Evolutionary conservation across 139 green algal genomes (phyloP), one percentile per base, ranked within the genome.

Genomic region (Haematococcus lacustris): DNA sequence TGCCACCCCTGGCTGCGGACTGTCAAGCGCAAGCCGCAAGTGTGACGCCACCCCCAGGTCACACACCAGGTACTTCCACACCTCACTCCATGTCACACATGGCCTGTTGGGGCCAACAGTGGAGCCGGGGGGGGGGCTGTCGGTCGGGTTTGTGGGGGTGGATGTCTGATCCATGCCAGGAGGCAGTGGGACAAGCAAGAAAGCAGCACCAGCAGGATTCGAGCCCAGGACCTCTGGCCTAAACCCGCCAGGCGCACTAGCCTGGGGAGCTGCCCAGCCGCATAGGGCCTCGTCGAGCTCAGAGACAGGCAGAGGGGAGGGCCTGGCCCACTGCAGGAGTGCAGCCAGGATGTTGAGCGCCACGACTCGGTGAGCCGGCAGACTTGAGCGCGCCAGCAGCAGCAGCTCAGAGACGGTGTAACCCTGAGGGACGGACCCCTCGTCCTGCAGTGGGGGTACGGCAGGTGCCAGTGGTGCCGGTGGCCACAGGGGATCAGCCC

Each of bases 1-100:
- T 38, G 77, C 51, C 34, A 90, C 88, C 0, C 68, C 59, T 0
- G 57, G 33, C 9, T 73, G 68, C 0, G 72, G 57, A 51, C 92
- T 83, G 41, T 93, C 87, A 30, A 93, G 78, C 2, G 83, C 84
- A 9, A 86, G 70, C 1, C 87, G 82, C 38, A 89, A 73, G 63
- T 87, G 73, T 26, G 81, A 26, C 4, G 69, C 77, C 37, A 83
- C 71, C 0, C 87, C 73, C 17, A 86, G 73, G 25, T 81, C 71
- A 0, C 74, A 47, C 3, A 89, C 38, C 0, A 78, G 65, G 73
- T 88, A 86, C 50, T 76, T 64, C 88, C 87, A 91, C 39, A 93
- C 68, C 26, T 88, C 66, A n/a, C 37, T 21, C 39, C 35, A 68
- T 5, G 4, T 13, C 21, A 37, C 30, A 35, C 32, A 30, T 17